These are phyloP conservation scores for Colletotrichum magnum DNA, from an alignment of 2,329 filamentous ascomycete species.

Conservation along the genomic window DNA sequence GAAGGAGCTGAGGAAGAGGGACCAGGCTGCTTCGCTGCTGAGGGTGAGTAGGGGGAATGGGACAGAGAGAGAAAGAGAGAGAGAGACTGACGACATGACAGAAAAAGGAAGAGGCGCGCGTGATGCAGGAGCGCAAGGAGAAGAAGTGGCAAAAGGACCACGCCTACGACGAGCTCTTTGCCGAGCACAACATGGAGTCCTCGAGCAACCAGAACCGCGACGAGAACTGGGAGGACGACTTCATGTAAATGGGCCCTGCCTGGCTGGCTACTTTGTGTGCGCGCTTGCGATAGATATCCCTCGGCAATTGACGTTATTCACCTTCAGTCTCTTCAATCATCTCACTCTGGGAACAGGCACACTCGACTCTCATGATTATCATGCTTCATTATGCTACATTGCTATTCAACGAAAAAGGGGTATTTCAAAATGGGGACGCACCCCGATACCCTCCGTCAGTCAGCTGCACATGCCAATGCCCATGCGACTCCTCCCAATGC, in stretches of 20 bases:
- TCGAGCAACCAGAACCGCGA: conserved; percentile 89
- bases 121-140: conserved; percentile 86
- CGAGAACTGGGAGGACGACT: conserved; percentile 88
- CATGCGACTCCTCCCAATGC: conserved; percentile 46
- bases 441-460: conserved; percentile 29
- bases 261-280: no score
- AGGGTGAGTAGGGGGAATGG: conserved; percentile 61
- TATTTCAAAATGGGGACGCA: conserved; percentile 25
- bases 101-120: conserved; percentile 82
- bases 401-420: conserved; percentile 28
- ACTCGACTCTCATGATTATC: not conserved
- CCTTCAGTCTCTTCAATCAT: no score
- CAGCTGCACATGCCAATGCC: conserved; percentile 43
- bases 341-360: no score
- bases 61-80: no score
- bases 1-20: conserved; percentile 78
- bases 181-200: conserved; percentile 81
- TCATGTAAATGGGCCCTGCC: conserved; percentile 74
- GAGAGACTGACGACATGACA: conserved; percentile 48
- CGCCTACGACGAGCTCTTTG: conserved; percentile 93
- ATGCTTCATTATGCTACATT: conserved; percentile 21
- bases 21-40: conserved; percentile 73
- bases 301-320: no score
- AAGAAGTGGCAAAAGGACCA: conserved; percentile 98
- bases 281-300: no score